phyloP scores from a whole-genome alignment of 768 basidiomycete species.

The Chlorophyllum brunneum region DNA sequence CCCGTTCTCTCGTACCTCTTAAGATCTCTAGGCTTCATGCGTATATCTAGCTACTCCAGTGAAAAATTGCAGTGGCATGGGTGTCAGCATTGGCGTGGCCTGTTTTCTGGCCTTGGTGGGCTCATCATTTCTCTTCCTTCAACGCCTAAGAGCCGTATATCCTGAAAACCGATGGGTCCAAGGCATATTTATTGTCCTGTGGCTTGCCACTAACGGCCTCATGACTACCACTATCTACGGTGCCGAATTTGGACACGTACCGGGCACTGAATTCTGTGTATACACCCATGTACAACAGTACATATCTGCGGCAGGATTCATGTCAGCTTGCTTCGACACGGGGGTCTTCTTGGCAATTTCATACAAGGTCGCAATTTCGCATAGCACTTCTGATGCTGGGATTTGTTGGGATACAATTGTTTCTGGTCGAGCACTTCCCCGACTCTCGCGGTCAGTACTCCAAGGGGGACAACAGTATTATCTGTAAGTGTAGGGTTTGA shows the following conservation, averaged over 20 bases:
- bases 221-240: slow-evolving; percentile 20
- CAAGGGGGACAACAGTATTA: slow-evolving; percentile 32
- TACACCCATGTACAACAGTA: slow-evolving; percentile 19
- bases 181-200: slow-evolving; percentile 23
- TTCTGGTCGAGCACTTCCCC: slow-evolving; percentile 19
- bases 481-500: slow-evolving; percentile 19
- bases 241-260: slow-evolving; percentile 21
- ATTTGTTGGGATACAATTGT: slow-evolving; percentile 14
- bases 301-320: slow-evolving; percentile 21
- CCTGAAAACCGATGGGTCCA: slow-evolving; percentile 17
- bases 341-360: slow-evolving; percentile 33
- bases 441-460: slow-evolving; percentile 21
- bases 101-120: neutral
- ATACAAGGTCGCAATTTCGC: slow-evolving; percentile 19
- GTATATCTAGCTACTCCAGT: neutral
- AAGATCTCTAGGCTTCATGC: neutral
- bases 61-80: neutral
- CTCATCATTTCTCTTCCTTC: slow-evolving; percentile 28
- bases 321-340: slow-evolving; percentile 24
- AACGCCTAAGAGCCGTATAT: slow-evolving; percentile 29
- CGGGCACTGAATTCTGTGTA: slow-evolving; percentile 29
- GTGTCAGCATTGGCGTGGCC: neutral
- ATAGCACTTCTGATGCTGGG: slow-evolving; percentile 8
- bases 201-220: slow-evolving; percentile 22
- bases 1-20: neutral